Evolutionary conservation across 2,329 filamentous ascomycete genomes (phyloP).

Genomic region (Boeremia lycopersici): DNA sequence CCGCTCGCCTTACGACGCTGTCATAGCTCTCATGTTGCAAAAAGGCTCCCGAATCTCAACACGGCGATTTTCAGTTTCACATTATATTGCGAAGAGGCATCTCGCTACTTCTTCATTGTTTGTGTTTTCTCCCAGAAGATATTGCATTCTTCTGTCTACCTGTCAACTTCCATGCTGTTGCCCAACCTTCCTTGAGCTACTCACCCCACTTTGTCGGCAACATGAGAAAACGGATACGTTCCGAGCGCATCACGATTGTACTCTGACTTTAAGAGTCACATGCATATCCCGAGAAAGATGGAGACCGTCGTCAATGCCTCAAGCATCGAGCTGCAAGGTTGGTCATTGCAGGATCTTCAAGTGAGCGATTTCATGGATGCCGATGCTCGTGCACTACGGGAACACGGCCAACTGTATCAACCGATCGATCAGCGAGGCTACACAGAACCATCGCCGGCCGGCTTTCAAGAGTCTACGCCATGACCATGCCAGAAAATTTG

Average conservation of each 20-base stretch:
- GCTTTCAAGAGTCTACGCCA: background rate
- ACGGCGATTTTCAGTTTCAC: background rate
- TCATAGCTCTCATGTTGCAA: too few species aligned
- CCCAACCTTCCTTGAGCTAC: too few species aligned
- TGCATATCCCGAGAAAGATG: background rate
- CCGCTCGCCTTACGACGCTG: background rate
- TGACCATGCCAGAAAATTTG: background rate
- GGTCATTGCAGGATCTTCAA: background rate
- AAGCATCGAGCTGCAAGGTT: background rate
- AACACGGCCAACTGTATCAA: background rate
- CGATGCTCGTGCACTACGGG: slow-evolving; percentile 12
- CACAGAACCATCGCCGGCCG: slow-evolving; percentile 12
- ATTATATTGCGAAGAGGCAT: background rate
- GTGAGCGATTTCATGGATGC: background rate
- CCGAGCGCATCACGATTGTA: background rate
- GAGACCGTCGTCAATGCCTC: background rate
- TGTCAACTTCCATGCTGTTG: too few species aligned
- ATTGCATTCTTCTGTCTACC: too few species aligned
- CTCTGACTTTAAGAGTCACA: background rate
- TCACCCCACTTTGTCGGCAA: too few species aligned
- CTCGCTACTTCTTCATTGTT: too few species aligned
- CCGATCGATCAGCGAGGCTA: slow-evolving; percentile 15
- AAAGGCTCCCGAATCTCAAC: too few species aligned
- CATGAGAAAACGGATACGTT: too few species aligned
- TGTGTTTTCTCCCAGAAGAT: too few species aligned